A percentile compares a stretch with the other conserved stretches of the same genome.
Evolutionary conservation across 2,329 filamentous ascomycete species (phyloP).

Genomic region (Colletotrichum falcatum): DNA sequence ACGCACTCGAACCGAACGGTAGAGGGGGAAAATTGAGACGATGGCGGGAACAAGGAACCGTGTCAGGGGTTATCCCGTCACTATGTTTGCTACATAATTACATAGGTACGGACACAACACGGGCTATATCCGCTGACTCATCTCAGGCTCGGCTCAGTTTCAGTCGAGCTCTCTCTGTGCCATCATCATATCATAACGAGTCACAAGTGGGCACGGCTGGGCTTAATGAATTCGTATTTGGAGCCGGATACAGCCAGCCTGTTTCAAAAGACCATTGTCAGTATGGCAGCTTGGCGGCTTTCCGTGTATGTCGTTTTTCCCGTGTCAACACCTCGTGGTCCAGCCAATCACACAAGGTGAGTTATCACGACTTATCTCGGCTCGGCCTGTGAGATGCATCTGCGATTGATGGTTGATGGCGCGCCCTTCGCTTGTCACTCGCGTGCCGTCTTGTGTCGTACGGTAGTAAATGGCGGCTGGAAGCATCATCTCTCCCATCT

Average conservation of each 20-base stretch:
- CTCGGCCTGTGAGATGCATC: too few species aligned
- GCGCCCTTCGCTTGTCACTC: conserved; percentile 23
- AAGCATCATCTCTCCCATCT: background rate
- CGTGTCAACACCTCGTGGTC: too few species aligned
- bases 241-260: background rate
- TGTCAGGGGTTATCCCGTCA: background rate
- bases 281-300: rapidly evolving
- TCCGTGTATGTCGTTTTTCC: too few species aligned
- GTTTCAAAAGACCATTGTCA: too few species aligned
- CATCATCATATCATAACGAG: background rate
- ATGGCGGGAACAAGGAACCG: background rate
- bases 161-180: background rate
- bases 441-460: background rate
- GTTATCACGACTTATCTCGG: background rate
- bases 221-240: background rate
- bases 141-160: too few species aligned
- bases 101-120: background rate
- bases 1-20: conserved; percentile 8
- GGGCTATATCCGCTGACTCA: background rate
- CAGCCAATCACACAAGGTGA: background rate
- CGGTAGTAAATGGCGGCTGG: background rate
- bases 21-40: background rate
- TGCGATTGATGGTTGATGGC: conserved; percentile 7
- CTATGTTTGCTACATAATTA: too few species aligned
- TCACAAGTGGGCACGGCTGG: background rate